A percentile compares a stretch with the other conserved stretches of the same genome.
Evolutionary conservation across 352 stramenopile species (phyloP).

Genomic region (Vaucheria bursata): DNA sequence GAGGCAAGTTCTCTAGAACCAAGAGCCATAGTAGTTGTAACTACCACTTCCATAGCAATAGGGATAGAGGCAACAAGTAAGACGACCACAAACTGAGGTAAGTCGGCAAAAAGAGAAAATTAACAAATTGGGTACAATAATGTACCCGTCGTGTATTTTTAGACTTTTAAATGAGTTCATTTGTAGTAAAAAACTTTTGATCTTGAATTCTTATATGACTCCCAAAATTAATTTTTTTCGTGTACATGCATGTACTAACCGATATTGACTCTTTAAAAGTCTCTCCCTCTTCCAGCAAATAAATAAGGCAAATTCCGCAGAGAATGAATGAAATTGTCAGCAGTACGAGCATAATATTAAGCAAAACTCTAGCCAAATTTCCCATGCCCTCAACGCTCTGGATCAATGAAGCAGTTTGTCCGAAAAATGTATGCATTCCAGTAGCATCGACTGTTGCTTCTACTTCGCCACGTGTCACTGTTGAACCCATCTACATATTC

Average conservation of each 20-base stretch:
- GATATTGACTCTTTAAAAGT: conserved; percentile 65
- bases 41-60: conserved; percentile 71
- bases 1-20: conserved; percentile 6
- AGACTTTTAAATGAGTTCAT: too few species aligned
- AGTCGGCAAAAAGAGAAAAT: background rate
- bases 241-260: background rate
- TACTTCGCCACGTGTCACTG: conserved; percentile 72
- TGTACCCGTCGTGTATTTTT: too few species aligned
- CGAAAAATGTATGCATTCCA: conserved; percentile 79
- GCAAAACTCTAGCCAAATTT: conserved; percentile 79
- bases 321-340: conserved; percentile 70
- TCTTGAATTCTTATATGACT: background rate
- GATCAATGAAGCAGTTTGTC: conserved; percentile 69
- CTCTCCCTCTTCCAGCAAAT: conserved; percentile 69
- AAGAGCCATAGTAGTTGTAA: conserved; percentile 16
- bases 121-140: background rate
- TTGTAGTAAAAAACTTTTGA: too few species aligned
- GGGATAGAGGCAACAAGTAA: conserved; percentile 81
- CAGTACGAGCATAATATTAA: conserved; percentile 80
- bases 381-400: conserved; percentile 61
- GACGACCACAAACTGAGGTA: conserved; percentile 63
- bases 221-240: background rate
- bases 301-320: conserved; percentile 71
- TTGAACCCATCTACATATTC: conserved; percentile 67
- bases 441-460: conserved; percentile 79